These are phyloP conservation scores for Micractinium conductrix DNA, from an alignment of 139 green algal species.

Conservation along the genomic window DNA sequence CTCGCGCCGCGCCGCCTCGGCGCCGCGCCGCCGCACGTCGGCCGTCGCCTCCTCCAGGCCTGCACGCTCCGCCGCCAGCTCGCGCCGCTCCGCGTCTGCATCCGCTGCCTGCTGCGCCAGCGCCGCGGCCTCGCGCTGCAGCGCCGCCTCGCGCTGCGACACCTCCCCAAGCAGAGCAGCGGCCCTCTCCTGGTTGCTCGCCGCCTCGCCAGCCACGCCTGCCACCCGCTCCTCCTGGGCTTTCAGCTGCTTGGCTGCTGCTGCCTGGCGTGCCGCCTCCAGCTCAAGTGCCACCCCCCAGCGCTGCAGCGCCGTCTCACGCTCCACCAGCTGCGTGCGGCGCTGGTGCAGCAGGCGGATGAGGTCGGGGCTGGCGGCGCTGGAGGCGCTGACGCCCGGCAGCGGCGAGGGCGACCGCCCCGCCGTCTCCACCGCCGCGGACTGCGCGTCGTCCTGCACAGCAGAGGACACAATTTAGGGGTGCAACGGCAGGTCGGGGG, in stretches of 20 bases:
- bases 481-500: not conserved
- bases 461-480: too few relatives aligned
- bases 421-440: slow-evolving; percentile 27
- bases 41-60: slow-evolving; percentile 24
- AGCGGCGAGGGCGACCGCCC: slow-evolving; percentile 29
- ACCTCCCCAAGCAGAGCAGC: slow-evolving; percentile 33
- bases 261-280: slow-evolving; percentile 42
- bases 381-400: slow-evolving; percentile 11
- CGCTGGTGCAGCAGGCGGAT: slow-evolving; percentile 31
- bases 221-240: slow-evolving; percentile 31
- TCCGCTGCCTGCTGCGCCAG: not conserved
- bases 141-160: not conserved
- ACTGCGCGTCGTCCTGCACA: slow-evolving; percentile 41
- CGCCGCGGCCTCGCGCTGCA: slow-evolving; percentile 15
- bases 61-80: slow-evolving; percentile 24
- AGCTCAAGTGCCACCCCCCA: slow-evolving; percentile 55
- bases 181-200: slow-evolving; percentile 8
- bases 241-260: slow-evolving; percentile 21
- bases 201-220: not conserved
- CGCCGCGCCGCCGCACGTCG: not conserved
- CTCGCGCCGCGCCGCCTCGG: slow-evolving; percentile 34
- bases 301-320: slow-evolving; percentile 62
- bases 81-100: not conserved
- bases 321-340: slow-evolving; percentile 47
- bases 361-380: slow-evolving; percentile 9